phyloP scores from a whole-genome alignment of 192 early-diverging fungal species.

The Diversispora epigaea region DNA sequence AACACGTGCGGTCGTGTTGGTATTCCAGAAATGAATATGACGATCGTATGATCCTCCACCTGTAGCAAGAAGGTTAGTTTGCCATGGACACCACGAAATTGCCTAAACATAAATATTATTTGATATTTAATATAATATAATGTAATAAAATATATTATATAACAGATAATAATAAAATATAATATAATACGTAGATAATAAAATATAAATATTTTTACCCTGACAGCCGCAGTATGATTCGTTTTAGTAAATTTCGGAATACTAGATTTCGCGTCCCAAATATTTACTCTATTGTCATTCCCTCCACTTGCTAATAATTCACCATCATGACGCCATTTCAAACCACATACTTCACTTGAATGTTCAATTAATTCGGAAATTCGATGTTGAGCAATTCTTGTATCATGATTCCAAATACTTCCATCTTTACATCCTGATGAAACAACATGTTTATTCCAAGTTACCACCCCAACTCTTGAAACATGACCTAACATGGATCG shows the following conservation, averaged over 20 bases:
- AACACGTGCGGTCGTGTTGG: slow-evolving; percentile 59
- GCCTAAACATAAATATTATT: slow-evolving; percentile 52
- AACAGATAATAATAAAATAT: too few relatives aligned
- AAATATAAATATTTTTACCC: too few relatives aligned
- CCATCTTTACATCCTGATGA: slow-evolving; percentile 88
- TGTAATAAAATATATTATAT: too few relatives aligned
- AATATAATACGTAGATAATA: too few relatives aligned
- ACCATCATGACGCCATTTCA: slow-evolving; percentile 83
- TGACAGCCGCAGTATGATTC: slow-evolving; percentile 87
- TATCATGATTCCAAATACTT: slow-evolving; percentile 93
- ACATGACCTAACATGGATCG: slow-evolving; percentile 82
- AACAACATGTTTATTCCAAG: slow-evolving; percentile 82
- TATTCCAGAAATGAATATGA: slow-evolving; percentile 92
- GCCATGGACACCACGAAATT: slow-evolving; percentile 95
- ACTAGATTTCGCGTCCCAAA: slow-evolving; percentile 78
- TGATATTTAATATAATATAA: too few relatives aligned
- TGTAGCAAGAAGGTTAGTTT: slow-evolving; percentile 75
- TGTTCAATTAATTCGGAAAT: slow-evolving; percentile 70
- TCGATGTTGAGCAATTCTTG: slow-evolving; percentile 83
- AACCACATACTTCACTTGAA: slow-evolving; percentile 79
- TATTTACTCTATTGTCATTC: slow-evolving; percentile 88
- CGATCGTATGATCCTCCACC: slow-evolving; percentile 92
- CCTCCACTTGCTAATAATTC: slow-evolving; percentile 86
- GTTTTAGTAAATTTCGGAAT: slow-evolving; percentile 69
- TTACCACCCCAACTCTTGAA: slow-evolving; percentile 78